Conservation (phyloP, 176 grass and related monocot genomes). For the Elaeis guineensis region DNA sequence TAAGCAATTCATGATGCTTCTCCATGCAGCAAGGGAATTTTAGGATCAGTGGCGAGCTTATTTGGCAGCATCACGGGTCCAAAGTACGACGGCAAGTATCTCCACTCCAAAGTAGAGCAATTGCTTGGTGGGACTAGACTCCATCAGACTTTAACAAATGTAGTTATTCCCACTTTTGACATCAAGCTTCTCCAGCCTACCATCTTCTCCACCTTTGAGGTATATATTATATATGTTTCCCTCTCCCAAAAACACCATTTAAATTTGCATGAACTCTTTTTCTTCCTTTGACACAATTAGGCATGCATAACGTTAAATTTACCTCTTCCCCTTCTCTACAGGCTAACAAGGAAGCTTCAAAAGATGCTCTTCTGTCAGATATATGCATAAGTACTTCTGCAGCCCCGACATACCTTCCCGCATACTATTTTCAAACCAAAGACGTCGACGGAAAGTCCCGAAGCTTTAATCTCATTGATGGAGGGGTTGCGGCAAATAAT, state of each 20-base stretch:
- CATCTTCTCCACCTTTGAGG: conserved; percentile 15
- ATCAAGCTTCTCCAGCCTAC: conserved; percentile 7
- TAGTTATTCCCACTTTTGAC: conserved; percentile 6
- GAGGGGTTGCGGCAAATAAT: conserved; percentile 13
- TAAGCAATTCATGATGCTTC: too few species aligned
- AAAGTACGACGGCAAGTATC: conserved; percentile 2
- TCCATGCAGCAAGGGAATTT: not conserved
- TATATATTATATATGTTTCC: not conserved
- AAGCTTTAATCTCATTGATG: not conserved
- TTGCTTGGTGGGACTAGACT: not conserved
- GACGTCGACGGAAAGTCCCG: not conserved
- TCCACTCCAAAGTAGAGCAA: not conserved
- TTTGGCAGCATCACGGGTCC: not conserved
- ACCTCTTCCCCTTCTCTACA: not conserved
- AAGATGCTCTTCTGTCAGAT: not conserved
- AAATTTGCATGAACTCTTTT: too few species aligned
- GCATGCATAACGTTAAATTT: too few species aligned
- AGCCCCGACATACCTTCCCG: not conserved
- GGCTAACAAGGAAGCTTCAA: not conserved
- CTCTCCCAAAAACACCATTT: too few species aligned
- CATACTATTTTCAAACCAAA: not conserved
- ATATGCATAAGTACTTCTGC: not conserved
- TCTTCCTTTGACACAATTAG: too few species aligned
- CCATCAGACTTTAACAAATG: not conserved
- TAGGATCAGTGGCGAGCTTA: not conserved